Evolutionary conservation across 805 yeast genomes (phyloP).

Genomic region (Pichia manshurica): DNA sequence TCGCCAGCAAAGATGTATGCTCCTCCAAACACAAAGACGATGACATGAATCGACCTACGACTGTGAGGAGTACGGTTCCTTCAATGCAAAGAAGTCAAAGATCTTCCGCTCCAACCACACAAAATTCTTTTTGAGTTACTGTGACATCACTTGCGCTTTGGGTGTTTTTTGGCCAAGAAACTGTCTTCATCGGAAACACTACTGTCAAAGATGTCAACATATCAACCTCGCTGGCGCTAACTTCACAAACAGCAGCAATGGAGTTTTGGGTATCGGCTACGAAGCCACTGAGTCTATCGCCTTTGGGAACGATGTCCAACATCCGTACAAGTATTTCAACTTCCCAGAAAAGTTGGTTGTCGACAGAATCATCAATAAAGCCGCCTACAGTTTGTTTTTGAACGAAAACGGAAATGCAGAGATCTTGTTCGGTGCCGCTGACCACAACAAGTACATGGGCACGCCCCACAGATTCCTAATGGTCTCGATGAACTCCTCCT

Average conservation of each 20-base stretch:
- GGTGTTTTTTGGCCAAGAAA: conserved; percentile 60
- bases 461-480: conserved; percentile 29
- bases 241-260: conserved; percentile 51
- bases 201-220: conserved; percentile 49
- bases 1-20: too few relatives aligned
- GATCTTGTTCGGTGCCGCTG: conserved; percentile 66
- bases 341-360: conserved; percentile 55
- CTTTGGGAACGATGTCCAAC: too few relatives aligned
- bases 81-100: conserved; percentile 25
- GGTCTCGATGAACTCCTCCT: background rate
- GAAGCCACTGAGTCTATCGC: conserved; percentile 57
- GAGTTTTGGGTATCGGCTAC: conserved; percentile 71
- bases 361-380: conserved; percentile 48
- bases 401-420: conserved; percentile 39
- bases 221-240: conserved; percentile 76
- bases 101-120: conserved; percentile 35
- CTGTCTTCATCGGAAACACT: conserved; percentile 43
- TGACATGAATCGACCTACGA: too few relatives aligned
- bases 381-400: conserved; percentile 57
- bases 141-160: conserved; percentile 39
- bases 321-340: conserved; percentile 57
- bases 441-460: conserved; percentile 54
- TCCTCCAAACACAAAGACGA: too few relatives aligned
- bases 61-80: background rate
- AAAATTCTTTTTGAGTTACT: conserved; percentile 37